Evolutionary conservation across 2,329 filamentous ascomycete species (phyloP), one percentile per base, ranked within the genome.

Genomic region (Aspergillus amoenus): DNA sequence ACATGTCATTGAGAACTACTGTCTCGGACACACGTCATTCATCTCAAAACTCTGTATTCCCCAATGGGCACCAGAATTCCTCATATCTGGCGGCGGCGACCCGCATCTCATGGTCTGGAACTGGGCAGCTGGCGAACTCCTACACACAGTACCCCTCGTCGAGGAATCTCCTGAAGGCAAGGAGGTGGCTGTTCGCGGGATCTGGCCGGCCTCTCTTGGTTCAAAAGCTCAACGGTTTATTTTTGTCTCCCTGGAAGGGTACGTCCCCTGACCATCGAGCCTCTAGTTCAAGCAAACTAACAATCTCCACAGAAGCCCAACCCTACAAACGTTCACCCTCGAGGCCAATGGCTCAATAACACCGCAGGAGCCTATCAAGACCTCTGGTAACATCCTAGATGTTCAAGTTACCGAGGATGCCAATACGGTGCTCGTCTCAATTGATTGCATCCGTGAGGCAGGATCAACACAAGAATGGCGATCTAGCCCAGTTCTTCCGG

Each of bases 41-140:
- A 81, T 99, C 63, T 91, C 83, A 76, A 86, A 85, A 57, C 78
- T 99, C 43, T 88, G 87, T 66, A 76, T 93, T 17, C 86, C 87
- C 0, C 70, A 70, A 0, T 76, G 74, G 52, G 75, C 79, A 22
- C 80, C 81, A 3, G 81, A 86, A n/a, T 64, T 88, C 1, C 81
- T 99, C 30, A 76, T 97, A 32, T 96, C 92, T 5, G 94, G 91
- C 9, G 93, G 93, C 48, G 94, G 93, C 4, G 93, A 97, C 66
- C 80, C 88, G 57, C 83, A 88, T 61, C 69, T 99, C 9, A 85
- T 88, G 59, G 78, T 93, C 0, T 99, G 93, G 93, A 81, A 93
- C 61, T 99, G 93, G 93, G 75, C 77, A 42, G 75, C 69, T 47
- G 68, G 70, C 24, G 65, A 66, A 54, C 59, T 73, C 11, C 59